Base-by-base conservation (phyloP, 1,284 basidiomycete genomes). In the Quambalaria eucalypti region DNA sequence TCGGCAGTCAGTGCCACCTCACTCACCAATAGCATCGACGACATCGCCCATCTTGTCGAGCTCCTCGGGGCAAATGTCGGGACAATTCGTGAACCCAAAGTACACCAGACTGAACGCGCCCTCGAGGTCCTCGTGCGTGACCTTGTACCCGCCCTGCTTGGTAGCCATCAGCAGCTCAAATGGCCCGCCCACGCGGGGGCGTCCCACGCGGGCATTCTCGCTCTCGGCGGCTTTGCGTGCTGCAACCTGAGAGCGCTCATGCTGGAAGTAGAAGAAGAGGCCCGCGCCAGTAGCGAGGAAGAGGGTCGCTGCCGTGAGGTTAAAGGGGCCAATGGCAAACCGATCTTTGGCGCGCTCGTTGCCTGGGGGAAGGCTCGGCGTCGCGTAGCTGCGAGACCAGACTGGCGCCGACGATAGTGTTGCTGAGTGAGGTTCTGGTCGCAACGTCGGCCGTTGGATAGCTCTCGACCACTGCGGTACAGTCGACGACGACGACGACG, bases 31-130 rank as follows among this genome's bases (percentile, higher is more conserved):
- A 47, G 81, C 78, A 39, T 87, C 80, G 30, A 97, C 82, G n/a
- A 92, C 86, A 1, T 79, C 81, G 21, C 86, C 85, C 81, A 97
- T 86, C 80, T 98, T 98, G 80, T 98, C 93, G 29, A 99, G 81
- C 78, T 98, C 93, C 61, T 95, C 90, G 1, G 93, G 93, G 76
- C 93, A 99, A 59, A 99, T 97, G 77, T 99, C 95, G 2, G 93
- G 95, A 72, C 63, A 89, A 84, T 38, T 85, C 83, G 68, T 76
- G 55, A 33, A 81, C 81, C 56, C 97, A 57, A 75, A 75, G 79
- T 98, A 98, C 54, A 98, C 85, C 62, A 98, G 79, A 36, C 82
- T 87, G 78, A 81, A 82, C 57, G 57, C 69, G 87, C 80, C 89
- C 85, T 55, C 88, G 51, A 98, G 79, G 72, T 96, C 84, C 56